These are phyloP conservation scores for Scheffersomyces stambukii DNA, from an alignment of 1,139 yeast genomes.

Conservation along the genomic window DNA sequence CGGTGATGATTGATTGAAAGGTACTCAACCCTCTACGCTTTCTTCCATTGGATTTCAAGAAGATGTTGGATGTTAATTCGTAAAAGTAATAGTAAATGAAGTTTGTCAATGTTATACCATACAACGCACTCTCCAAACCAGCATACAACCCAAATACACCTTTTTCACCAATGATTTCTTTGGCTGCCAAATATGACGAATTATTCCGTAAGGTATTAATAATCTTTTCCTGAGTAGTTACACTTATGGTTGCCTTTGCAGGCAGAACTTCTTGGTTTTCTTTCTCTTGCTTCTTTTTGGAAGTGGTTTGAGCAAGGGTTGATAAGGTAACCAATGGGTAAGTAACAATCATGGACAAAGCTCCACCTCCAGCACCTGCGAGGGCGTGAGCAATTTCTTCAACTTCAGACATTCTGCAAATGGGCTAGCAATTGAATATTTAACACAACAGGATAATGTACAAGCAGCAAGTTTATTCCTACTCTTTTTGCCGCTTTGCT, in stretches of 20 bases:
- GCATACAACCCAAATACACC: constrained; percentile 74
- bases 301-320: constrained; percentile 74
- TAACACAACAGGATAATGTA: too few relatives aligned
- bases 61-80: constrained; percentile 60
- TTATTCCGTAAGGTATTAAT: constrained; percentile 17
- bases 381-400: constrained; percentile 75
- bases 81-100: constrained; percentile 89
- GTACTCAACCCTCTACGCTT: constrained; percentile 49
- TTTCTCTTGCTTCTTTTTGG: constrained; percentile 37
- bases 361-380: constrained; percentile 93
- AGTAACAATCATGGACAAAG: constrained; percentile 77
- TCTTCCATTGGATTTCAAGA: constrained; percentile 36
- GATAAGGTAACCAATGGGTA: constrained; percentile 83
- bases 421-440: constrained; percentile 37
- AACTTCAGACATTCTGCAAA: constrained; percentile 2
- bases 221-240: constrained; percentile 16
- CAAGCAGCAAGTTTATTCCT: too few relatives aligned
- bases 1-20: constrained; percentile 69
- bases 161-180: constrained; percentile 52
- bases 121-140: constrained; percentile 83
- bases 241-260: constrained; percentile 8
- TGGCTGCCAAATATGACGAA: constrained; percentile 30
- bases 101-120: constrained; percentile 82
- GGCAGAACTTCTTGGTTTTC: too few relatives aligned
- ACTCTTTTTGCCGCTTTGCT: too few relatives aligned